Conservation (phyloP, 176 grass and related monocot species). For the Zea luxurians region DNA sequence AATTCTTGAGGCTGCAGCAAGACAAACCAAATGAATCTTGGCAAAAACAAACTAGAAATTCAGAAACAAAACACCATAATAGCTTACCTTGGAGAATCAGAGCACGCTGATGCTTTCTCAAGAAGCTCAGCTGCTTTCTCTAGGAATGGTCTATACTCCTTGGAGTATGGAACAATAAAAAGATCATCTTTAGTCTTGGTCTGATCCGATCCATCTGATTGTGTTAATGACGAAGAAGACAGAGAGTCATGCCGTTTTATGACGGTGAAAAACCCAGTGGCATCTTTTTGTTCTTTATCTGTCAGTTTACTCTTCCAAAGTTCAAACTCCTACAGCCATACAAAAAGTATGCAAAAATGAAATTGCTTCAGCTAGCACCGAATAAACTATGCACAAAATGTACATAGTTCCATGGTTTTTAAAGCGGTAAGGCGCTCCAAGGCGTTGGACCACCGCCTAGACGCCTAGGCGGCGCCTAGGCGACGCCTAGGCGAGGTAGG, state of each 20-base stretch:
- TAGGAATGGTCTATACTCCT: conserved; percentile 74
- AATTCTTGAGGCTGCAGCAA: conserved; percentile 72
- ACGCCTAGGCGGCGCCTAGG: too few species aligned
- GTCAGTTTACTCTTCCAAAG: conserved; percentile 68
- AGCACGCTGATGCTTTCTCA: conserved; percentile 65
- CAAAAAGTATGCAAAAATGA: neutral
- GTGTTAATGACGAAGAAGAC: conserved; percentile 23
- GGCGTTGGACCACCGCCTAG: too few species aligned
- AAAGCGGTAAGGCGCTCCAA: too few species aligned
- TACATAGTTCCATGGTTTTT: neutral
- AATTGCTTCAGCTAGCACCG: conserved; percentile 15
- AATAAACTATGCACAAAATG: conserved; percentile 24
- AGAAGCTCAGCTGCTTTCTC: conserved; percentile 71
- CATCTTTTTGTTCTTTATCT: conserved; percentile 66
- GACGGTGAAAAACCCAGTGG: conserved; percentile 79
- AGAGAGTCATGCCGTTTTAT: conserved; percentile 64
- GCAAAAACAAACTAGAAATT: conserved; percentile 21
- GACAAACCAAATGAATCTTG: conserved; percentile 26
- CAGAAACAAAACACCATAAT: conserved; percentile 11
- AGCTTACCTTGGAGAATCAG: conserved; percentile 76
- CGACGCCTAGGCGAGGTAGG: too few species aligned
- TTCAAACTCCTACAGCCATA: conserved; percentile 75
- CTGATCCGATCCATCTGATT: conserved; percentile 31
- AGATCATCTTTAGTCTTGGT: conserved; percentile 65
- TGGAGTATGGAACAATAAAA: conserved; percentile 74